Evolutionary conservation across 768 basidiomycete genomes (phyloP).

Genomic region (Amanita subjunquillea): DNA sequence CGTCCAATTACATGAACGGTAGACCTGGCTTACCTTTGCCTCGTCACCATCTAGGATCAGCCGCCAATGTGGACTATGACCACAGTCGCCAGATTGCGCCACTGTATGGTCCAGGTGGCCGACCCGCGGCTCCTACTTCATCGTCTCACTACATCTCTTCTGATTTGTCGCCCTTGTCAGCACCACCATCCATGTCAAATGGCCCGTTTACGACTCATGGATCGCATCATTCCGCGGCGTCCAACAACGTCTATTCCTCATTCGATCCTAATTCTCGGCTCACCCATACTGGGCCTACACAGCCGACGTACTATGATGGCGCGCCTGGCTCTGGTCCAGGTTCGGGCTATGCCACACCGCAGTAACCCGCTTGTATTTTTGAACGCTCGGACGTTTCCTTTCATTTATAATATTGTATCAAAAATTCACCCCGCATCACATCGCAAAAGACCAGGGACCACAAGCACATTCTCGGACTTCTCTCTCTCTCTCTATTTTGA

Average conservation of each 20-base stretch:
- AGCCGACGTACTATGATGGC: constrained; percentile 24
- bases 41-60: constrained; percentile 22
- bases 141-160: constrained; percentile 27
- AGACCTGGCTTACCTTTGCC: constrained; percentile 32
- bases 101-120: constrained; percentile 24
- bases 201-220: constrained; percentile 29
- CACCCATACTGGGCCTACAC: constrained; percentile 14
- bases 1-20: constrained; percentile 30
- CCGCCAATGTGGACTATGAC: constrained; percentile 28
- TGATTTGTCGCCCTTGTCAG: constrained; percentile 38
- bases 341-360: constrained; percentile 37
- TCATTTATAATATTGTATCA: constrained; percentile 6
- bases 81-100: constrained; percentile 24
- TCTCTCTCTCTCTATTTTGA: not conserved
- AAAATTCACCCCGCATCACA: constrained; percentile 4
- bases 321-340: constrained; percentile 33
- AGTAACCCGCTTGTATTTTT: constrained; percentile 14
- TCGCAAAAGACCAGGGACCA: constrained; percentile 6
- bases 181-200: constrained; percentile 37
- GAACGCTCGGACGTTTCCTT: constrained; percentile 2
- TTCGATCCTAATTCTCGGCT: constrained; percentile 26
- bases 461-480: constrained; percentile 5
- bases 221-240: constrained; percentile 19
- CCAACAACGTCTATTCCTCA: constrained; percentile 23
- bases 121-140: constrained; percentile 28